Base-by-base conservation (phyloP, 108 stramenopile genomes). In the Cyclostephanos tholiformis region DNA sequence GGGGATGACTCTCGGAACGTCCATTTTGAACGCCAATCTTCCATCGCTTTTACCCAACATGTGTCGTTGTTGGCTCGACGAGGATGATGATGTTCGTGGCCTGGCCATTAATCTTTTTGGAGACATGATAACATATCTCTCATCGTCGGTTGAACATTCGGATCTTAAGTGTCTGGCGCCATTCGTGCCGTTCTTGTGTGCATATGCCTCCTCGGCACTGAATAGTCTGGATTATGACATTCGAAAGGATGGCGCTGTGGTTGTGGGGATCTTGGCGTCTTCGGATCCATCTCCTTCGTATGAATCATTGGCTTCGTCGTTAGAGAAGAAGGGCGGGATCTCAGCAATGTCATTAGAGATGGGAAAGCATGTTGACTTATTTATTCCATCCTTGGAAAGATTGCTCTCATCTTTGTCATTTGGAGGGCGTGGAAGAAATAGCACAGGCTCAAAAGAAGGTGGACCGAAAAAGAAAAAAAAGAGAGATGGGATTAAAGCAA, bases 221-320 rank as follows among this genome's bases (percentile, higher is more conserved):
- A 87, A 92, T 60, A 89, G 91, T 79, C 70, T 95, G 36, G 94
- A 95, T 76, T 70, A 71, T 30, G 56, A 51, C 17, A 83, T 84
- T 23, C 79, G 91, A 35, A 63, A 81, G 26, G 87, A 91, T 60
- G 94, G 91, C 1, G 82, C 77, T 22, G 75, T 69, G 23, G 61
- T 76, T 20, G 77, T 89, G 9, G 72, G 81, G 11, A 67, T 88
- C 41, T 23, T 94, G 68, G 71, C 83, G 63, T 71, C 74, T 25
- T 55, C 76, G 17, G 64, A 71, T 19, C 84, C 78, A 26, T 59
- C 60, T 56, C 78, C 78, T 11, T 79, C 78, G 27, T 79, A 53
- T 72, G 67, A 66, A 39, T 27, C 26, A 22, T 22, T 79, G 66
- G 43, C 56, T 55, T 69, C 68, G 10, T 60, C 56, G 13, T 38